Evolutionary conservation across 345 rosid genomes (phyloP), one percentile per base, ranked within the genome.

Genomic region (Populus euphratica): DNA sequence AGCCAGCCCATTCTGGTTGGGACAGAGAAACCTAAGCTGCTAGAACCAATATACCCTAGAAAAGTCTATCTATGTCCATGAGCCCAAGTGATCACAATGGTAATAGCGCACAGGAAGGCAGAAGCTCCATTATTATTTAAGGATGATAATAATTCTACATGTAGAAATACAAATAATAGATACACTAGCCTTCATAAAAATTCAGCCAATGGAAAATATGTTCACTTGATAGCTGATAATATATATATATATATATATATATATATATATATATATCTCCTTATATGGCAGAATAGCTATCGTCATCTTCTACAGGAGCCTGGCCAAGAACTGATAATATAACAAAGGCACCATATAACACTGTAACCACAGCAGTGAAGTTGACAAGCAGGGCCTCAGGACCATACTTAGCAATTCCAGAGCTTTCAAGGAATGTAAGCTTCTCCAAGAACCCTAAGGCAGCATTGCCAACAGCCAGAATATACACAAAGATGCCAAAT

Each of bases 361-460:
- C 68, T 5, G 99, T 85, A 38, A 86, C 62, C 68, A 96, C 77
- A 10, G 98, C 99, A 2, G 91, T 91, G 89, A 96, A 94, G 86
- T 96, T 96, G 43, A 91, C 90, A 44, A 92, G 94, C 80, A 84
- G 81, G 11, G 99, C 99, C 84, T 96, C 99, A 0, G 97, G 5
- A 2, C 98, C 94, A 33, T 86, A 92, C 80, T 91, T 96, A 8
- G 86, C 91, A 16, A 96, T 79, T 2, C 95, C 94, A 17, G 92
- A 81, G 79, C 8, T 87, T 90, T 96, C 96, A 4, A 96, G 84
- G 87, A 96, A 92, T 2, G 98, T 94, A 10, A 96, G 89, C 89
- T 96, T 94, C 84, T 96, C 99, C 75, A 92, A 80, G 73, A 88
- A 89, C 69, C 98, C 99, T 14, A 96, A 44, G 5, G 88, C 71